These are phyloP conservation scores for Blastocystis sp. DNA, from an alignment of 352 stramenopile genomes.

Conservation along the genomic window DNA sequence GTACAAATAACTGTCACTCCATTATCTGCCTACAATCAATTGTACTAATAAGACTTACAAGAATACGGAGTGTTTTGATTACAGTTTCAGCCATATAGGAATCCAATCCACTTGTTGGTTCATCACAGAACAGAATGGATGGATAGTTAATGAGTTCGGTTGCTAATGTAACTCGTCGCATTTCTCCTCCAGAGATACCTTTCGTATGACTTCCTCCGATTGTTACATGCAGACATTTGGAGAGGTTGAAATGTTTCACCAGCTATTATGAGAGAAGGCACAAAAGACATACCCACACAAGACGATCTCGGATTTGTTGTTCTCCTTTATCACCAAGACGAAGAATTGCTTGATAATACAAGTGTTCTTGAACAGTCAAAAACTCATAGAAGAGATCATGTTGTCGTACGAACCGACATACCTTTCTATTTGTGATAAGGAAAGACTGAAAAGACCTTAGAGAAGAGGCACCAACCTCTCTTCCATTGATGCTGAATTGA, in stretches of 20 bases:
- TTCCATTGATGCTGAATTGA: constrained; percentile 45
- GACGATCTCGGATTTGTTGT: constrained; percentile 18
- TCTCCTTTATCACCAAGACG: constrained; percentile 5
- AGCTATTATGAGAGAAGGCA: neutral
- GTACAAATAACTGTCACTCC: constrained; percentile 54
- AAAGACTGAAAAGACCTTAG: neutral
- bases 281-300: neutral
- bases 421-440: neutral
- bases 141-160: constrained; percentile 60
- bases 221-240: constrained; percentile 26
- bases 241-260: constrained; percentile 45
- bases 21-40: constrained; percentile 14
- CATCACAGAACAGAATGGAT: constrained; percentile 54
- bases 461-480: constrained; percentile 6
- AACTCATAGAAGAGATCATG: constrained; percentile 60
- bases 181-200: constrained; percentile 58
- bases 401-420: constrained; percentile 53
- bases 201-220: constrained; percentile 48
- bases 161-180: constrained; percentile 49
- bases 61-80: constrained; percentile 27
- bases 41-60: neutral
- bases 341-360: constrained; percentile 62
- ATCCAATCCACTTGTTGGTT: constrained; percentile 55
- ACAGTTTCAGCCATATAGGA: constrained; percentile 61
- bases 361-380: constrained; percentile 53